Conservation (phyloP, 2,329 filamentous ascomycete genomes). For the Ophiobolus disseminans region DNA sequence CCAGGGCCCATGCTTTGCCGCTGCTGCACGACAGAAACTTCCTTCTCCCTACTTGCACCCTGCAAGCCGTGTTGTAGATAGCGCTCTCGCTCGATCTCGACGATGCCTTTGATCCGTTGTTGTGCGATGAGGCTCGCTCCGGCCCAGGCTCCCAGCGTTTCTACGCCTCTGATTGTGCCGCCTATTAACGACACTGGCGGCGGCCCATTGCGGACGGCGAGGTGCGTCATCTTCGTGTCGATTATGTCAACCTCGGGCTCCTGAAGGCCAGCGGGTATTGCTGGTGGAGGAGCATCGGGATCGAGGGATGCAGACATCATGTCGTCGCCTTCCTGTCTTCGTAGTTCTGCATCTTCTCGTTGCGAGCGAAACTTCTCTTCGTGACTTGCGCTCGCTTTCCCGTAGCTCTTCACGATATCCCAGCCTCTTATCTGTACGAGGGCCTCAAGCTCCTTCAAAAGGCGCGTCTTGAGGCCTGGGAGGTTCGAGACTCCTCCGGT, state of each 20-base stretch:
- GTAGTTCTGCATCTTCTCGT: conserved; percentile 29
- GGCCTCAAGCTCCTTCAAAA: conserved; percentile 75
- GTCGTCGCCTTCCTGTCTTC: conserved; percentile 30
- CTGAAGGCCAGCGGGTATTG: conserved; percentile 51
- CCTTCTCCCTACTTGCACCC: conserved; percentile 66
- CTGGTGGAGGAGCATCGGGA: conserved; percentile 7
- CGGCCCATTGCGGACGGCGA: conserved; percentile 53
- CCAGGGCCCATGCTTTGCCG: conserved; percentile 70
- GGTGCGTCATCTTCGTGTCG: conserved; percentile 62
- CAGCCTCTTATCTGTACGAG: conserved; percentile 76
- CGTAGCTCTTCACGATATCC: conserved; percentile 76
- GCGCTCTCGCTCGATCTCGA: conserved; percentile 73
- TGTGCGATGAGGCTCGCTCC: conserved; percentile 75
- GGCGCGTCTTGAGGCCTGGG: conserved; percentile 77
- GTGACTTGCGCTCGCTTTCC: conserved; percentile 56
- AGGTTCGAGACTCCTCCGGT: conserved; percentile 81
- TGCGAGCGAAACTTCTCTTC: conserved; percentile 35
- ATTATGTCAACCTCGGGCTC: conserved; percentile 64
- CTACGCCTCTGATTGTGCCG: conserved; percentile 69
- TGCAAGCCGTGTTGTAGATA: conserved; percentile 72
- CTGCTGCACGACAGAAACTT: conserved; percentile 64
- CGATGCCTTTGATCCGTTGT: conserved; percentile 72
- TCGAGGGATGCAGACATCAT: conserved; percentile 30
- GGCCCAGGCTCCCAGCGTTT: conserved; percentile 75
- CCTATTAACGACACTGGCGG: conserved; percentile 52